Conservation (phyloP, 2,329 filamentous ascomycete species). For the Talaromyces amestolkiae region DNA sequence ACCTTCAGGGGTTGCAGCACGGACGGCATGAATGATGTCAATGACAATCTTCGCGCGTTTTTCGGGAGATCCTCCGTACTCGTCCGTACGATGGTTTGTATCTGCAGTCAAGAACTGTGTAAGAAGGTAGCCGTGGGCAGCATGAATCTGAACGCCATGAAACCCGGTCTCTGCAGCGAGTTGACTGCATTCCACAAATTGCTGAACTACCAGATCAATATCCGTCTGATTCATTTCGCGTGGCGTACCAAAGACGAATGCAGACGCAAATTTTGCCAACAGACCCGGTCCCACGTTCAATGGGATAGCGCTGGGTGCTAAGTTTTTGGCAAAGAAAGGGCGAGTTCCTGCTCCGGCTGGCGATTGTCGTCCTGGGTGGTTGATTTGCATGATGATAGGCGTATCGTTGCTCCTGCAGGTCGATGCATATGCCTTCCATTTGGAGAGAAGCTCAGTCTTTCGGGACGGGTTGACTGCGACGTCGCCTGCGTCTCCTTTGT, state of each 20-base stretch:
- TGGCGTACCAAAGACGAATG: slow-evolving; percentile 48
- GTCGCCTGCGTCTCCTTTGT: slow-evolving; percentile 36
- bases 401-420: slow-evolving; percentile 38
- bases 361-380: slow-evolving; percentile 47
- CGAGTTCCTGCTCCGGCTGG: slow-evolving; percentile 40
- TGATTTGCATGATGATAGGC: slow-evolving; percentile 45
- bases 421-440: slow-evolving; percentile 32
- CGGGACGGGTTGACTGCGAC: slow-evolving; percentile 21
- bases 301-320: slow-evolving; percentile 43
- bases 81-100: slow-evolving; percentile 49
- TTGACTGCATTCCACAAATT: slow-evolving; percentile 55
- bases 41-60: slow-evolving; percentile 49
- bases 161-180: slow-evolving; percentile 52
- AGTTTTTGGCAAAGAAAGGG: slow-evolving; percentile 28
- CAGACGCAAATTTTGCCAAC: slow-evolving; percentile 33
- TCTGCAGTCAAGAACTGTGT: slow-evolving; percentile 39
- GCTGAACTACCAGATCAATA: slow-evolving; percentile 52
- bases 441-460: slow-evolving; percentile 20
- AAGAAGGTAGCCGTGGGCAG: slow-evolving; percentile 52
- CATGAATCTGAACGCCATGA: slow-evolving; percentile 55
- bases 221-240: slow-evolving; percentile 56
- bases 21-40: slow-evolving; percentile 45
- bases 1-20: slow-evolving; percentile 40
- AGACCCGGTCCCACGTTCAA: slow-evolving; percentile 40
- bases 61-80: slow-evolving; percentile 47